Evolutionary conservation across 495 filamentous ascomycete species (phyloP).

Genomic region (Aspergillus ellipticus): DNA sequence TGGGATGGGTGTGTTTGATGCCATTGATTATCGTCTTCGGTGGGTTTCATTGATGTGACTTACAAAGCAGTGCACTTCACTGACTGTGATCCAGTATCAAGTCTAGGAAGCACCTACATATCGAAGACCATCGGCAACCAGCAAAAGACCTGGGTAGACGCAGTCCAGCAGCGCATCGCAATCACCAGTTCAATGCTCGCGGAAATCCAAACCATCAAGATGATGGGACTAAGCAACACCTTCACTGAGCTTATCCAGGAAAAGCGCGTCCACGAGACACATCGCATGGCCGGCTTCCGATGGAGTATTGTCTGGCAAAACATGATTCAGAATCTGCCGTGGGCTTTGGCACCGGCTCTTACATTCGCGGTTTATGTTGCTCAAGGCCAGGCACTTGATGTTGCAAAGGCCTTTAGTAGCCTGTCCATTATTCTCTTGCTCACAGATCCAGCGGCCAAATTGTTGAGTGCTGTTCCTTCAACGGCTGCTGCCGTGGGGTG

Average conservation of each 20-base stretch:
- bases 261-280: not conserved
- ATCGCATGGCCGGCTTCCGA: not conserved
- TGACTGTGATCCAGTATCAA: not conserved
- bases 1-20: not conserved
- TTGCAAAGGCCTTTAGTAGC: not conserved
- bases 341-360: not conserved
- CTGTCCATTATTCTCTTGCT: not conserved
- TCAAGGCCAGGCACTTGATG: not conserved
- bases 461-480: not conserved
- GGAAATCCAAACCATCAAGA: not conserved
- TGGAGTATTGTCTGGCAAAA: not conserved
- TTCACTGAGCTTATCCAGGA: not conserved
- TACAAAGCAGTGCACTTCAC: too few relatives aligned
- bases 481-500: not conserved
- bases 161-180: not conserved
- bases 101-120: not conserved
- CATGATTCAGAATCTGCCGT: slow-evolving; percentile 1
- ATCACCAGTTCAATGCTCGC: not conserved
- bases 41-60: not conserved
- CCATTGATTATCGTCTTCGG: not conserved
- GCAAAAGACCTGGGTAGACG: not conserved
- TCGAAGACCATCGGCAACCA: not conserved
- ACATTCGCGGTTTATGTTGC: not conserved
- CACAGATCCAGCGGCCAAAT: not conserved
- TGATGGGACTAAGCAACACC: not conserved